A percentile compares a stretch with the other conserved stretches of the same genome.
Evolutionary conservation across 176 grass and related monocot species (phyloP).

Genomic region (Avena sativa): DNA sequence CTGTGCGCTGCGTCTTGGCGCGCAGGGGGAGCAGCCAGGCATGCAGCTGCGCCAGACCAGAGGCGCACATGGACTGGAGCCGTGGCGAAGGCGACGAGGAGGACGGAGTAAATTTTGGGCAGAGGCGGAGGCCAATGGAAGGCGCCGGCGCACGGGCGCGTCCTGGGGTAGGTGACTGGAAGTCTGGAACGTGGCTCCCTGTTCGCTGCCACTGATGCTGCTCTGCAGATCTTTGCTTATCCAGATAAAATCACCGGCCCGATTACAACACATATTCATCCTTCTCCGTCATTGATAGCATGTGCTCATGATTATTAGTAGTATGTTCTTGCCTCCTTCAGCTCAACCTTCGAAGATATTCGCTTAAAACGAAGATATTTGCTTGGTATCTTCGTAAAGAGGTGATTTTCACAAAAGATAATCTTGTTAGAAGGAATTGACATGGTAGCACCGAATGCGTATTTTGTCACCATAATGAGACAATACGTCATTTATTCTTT

Average conservation of each 20-base stretch:
- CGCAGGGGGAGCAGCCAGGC: neutral
- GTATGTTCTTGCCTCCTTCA: neutral
- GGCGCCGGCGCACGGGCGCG: neutral
- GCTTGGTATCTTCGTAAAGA: too few relatives aligned
- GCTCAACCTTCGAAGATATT: neutral
- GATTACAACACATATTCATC: neutral
- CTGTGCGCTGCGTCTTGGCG: constrained; percentile 17
- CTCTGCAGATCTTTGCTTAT: constrained; percentile 10
- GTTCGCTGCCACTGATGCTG: neutral
- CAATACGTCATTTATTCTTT: too few relatives aligned
- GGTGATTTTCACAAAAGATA: too few relatives aligned
- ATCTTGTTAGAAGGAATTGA: too few relatives aligned
- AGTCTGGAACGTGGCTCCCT: constrained; percentile 24
- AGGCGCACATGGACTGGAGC: neutral
- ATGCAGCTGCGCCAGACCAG: neutral
- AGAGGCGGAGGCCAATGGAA: neutral
- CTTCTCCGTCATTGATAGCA: neutral
- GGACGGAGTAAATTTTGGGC: constrained; percentile 30
- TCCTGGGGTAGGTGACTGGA: constrained; percentile 13
- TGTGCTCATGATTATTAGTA: neutral
- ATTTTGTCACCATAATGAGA: too few relatives aligned
- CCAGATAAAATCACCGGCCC: neutral
- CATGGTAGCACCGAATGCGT: too few relatives aligned
- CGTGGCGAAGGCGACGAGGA: neutral
- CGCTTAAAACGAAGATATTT: too few relatives aligned